Evolutionary conservation across 352 stramenopile species (phyloP), one percentile per base, ranked within the genome.

Genomic region (Saprolegnia parasitica): DNA sequence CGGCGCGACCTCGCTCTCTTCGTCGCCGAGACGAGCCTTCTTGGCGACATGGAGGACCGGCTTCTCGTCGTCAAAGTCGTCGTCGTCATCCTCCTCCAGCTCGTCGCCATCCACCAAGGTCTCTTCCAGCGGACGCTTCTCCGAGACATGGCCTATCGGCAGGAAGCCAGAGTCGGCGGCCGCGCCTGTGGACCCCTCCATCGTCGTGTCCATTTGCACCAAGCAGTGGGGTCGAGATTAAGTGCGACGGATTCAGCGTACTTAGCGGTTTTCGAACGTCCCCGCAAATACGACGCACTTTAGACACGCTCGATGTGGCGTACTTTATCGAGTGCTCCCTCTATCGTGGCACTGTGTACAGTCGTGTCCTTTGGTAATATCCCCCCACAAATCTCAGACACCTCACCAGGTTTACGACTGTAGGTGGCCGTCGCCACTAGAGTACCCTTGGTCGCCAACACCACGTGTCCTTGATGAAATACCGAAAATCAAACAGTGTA

Each of bases 61-160:
- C 39, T 70, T 70, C n/a, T 61, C 47, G 29, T 70, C 63, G 18
- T 60, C 63, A 46, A 70, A 70, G 39, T 70, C 63, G 39, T 70
- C 63, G 49, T 70, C 63, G 24, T 65, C 56, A 26, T 67, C 61
- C 24, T 16, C 52, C 13, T 60, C 52, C 52, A 24, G 16, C 1
- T 58, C 46, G 18, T 62, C 49, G 21, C 46, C 42, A 16, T 68
- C 63, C 29, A 42, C 50, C 20, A 70, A 29, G 35, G 20, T 40
- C 37, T 68, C 47, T 60, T 68, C 62, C 16, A 68, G 50, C 21
- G 62, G 40, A 21, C 63, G 26, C 46, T 70, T 70, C 50, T 24
- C 15, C 15, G 32, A 11, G 57, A 47, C 42, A 32, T 54, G 35
- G 20, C 24, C 5, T 5, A 29, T 35, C 29, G 29, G 29, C 29